Conservation (phyloP, 2,329 filamentous ascomycete genomes). For the Colletotrichum scovillei region DNA sequence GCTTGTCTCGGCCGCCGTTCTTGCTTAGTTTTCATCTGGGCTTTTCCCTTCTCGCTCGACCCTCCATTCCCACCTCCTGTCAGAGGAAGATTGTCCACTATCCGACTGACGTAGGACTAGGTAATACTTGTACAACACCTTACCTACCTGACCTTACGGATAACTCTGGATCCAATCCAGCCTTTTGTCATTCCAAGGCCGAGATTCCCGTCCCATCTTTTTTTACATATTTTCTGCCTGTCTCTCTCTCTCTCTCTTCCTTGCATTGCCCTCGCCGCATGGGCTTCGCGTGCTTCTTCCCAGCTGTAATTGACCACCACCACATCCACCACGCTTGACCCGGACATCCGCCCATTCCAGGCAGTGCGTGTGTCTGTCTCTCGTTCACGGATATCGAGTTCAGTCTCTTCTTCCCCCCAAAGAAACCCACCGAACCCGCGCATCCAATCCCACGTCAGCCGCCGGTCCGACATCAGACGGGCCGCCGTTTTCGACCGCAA, state of each 20-base stretch:
- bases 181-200: not conserved
- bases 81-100: conserved; percentile 27
- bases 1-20: conserved; percentile 12
- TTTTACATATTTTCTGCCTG: not conserved
- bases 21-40: conserved; percentile 17
- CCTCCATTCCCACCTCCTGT: conserved; percentile 27
- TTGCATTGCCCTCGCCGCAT: not conserved
- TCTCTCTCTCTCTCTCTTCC: not conserved
- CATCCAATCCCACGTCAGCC: conserved; percentile 21
- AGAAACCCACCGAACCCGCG: not conserved
- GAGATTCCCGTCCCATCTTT: not conserved
- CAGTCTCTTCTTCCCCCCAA: not conserved
- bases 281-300: not conserved
- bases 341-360: conserved; percentile 1
- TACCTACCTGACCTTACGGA: too few relatives aligned
- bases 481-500: conserved; percentile 24
- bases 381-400: too few relatives aligned
- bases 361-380: not conserved
- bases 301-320: not conserved
- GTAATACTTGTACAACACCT: too few relatives aligned
- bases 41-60: conserved; percentile 25
- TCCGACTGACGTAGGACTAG: conserved; percentile 21
- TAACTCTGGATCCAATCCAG: not conserved
- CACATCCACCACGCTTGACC: not conserved
- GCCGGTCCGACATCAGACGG: conserved; percentile 22